These are phyloP conservation scores for Monoraphidium neglectum DNA, from an alignment of 139 green algal species.

Conservation along the genomic window DNA sequence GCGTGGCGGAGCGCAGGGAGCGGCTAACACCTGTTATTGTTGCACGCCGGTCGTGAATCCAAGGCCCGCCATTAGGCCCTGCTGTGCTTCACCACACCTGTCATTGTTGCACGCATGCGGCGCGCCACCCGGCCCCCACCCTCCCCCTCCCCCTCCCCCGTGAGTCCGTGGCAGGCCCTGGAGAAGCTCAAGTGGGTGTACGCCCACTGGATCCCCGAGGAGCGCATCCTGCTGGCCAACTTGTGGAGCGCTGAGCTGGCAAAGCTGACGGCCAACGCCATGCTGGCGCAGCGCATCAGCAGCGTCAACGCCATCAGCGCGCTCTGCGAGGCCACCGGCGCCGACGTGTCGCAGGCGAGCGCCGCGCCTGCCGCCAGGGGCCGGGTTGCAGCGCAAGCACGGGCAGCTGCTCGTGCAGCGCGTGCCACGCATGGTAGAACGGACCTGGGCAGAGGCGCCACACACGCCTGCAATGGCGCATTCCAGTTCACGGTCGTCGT, in stretches of 20 bases:
- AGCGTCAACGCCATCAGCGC: conserved; percentile 99
- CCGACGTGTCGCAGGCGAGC: conserved; percentile 88
- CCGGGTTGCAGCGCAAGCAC: too few species aligned
- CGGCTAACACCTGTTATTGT: too few species aligned
- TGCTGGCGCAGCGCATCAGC: conserved; percentile 98
- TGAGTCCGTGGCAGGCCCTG: too few species aligned
- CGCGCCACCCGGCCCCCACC: neutral
- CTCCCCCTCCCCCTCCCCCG: conserved; percentile 29
- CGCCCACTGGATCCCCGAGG: conserved; percentile 92
- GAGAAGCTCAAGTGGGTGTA: conserved; percentile 87
- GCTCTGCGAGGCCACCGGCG: conserved; percentile 95
- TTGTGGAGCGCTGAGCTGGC: conserved; percentile 98
- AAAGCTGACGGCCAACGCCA: conserved; percentile 98
- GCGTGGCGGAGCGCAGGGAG: too few species aligned
- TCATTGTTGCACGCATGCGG: too few species aligned
- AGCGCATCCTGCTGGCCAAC: conserved; percentile 95
- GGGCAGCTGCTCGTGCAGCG: too few species aligned
- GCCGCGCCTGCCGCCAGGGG: too few species aligned
- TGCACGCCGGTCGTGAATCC: too few species aligned
- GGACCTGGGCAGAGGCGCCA: neutral
- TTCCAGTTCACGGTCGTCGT: too few species aligned
- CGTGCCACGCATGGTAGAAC: neutral
- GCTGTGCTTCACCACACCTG: too few species aligned
- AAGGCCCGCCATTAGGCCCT: too few species aligned
- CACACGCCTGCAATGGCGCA: too few species aligned